These are phyloP conservation scores for Rhynchosporium agropyri DNA, from an alignment of 2,329 filamentous ascomycete species.

Conservation along the genomic window DNA sequence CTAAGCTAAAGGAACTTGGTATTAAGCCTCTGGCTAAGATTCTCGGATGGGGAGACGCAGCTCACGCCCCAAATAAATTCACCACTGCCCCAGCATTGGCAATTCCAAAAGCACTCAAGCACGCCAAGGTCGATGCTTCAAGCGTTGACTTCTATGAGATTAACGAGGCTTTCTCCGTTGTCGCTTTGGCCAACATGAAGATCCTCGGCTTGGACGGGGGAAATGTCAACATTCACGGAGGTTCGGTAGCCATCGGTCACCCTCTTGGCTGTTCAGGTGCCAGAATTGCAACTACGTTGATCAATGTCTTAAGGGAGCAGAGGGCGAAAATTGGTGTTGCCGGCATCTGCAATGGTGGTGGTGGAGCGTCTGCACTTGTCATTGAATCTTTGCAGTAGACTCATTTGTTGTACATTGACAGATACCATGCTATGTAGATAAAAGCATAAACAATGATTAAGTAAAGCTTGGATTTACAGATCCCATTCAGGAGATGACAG, in stretches of 20 bases:
- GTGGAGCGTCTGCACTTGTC: slow-evolving; percentile 90
- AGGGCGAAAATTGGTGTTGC: slow-evolving; percentile 91
- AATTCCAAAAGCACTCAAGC: slow-evolving; percentile 96
- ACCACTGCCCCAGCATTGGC: slow-evolving; percentile 91
- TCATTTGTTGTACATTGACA: background rate
- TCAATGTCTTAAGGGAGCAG: slow-evolving; percentile 86
- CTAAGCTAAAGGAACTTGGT: slow-evolving; percentile 87
- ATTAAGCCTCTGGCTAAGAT: slow-evolving; percentile 96
- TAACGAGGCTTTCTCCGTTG: slow-evolving; percentile 98
- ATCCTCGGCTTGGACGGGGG: slow-evolving; percentile 76
- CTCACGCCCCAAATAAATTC: slow-evolving; percentile 89
- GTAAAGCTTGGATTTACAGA: too few species aligned
- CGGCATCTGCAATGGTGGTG: slow-evolving; percentile 97
- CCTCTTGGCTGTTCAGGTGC: slow-evolving; percentile 92
- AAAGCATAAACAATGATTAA: background rate
- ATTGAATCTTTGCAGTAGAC: slow-evolving; percentile 62
- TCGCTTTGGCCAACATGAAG: slow-evolving; percentile 96
- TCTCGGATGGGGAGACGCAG: slow-evolving; percentile 94
- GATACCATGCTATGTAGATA: background rate
- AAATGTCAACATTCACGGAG: slow-evolving; percentile 94
- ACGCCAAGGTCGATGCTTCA: slow-evolving; percentile 78
- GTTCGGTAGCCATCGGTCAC: slow-evolving; percentile 93
- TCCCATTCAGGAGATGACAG: too few species aligned
- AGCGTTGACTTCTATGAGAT: slow-evolving; percentile 95
- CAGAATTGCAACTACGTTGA: slow-evolving; percentile 86